Evolutionary conservation across 257 asterid genomes (phyloP).

Genomic region (Solanum chmielewskii): DNA sequence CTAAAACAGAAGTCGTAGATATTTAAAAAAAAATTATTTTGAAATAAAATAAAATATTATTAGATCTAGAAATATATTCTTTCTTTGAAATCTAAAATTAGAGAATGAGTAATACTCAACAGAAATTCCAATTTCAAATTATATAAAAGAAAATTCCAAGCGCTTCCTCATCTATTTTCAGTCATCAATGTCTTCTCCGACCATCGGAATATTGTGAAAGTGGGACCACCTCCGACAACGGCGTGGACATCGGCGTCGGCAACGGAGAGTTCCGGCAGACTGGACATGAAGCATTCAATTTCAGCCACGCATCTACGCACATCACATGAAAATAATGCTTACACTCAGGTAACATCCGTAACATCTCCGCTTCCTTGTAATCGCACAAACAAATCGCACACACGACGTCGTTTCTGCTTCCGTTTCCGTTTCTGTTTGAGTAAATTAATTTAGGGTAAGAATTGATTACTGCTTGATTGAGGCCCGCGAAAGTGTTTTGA

Average conservation of each 20-base stretch:
- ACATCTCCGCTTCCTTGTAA: constrained; percentile 70
- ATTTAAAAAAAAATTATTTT: too few relatives aligned
- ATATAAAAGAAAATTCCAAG: too few relatives aligned
- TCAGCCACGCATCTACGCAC: constrained; percentile 87
- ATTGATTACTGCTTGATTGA: constrained; percentile 57
- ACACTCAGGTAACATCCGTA: constrained; percentile 84
- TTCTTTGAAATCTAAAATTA: too few relatives aligned
- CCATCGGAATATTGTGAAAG: constrained; percentile 61
- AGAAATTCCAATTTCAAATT: background rate
- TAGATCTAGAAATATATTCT: too few relatives aligned
- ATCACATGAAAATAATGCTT: constrained; percentile 68
- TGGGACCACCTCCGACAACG: constrained; percentile 71
- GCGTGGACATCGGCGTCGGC: constrained; percentile 82
- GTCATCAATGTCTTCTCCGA: constrained; percentile 34
- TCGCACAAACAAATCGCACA: constrained; percentile 76
- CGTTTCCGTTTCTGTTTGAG: constrained; percentile 22
- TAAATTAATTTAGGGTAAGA: constrained; percentile 67
- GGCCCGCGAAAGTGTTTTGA: constrained; percentile 43
- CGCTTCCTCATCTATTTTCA: background rate
- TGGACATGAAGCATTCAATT: constrained; percentile 74
- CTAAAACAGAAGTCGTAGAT: too few relatives aligned
- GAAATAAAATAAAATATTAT: too few relatives aligned
- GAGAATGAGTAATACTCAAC: background rate
- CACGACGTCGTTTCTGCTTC: constrained; percentile 29
- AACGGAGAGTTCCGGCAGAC: constrained; percentile 82